Conservation (phyloP, 352 stramenopile species). For the Globisporangium nodosum region DNA sequence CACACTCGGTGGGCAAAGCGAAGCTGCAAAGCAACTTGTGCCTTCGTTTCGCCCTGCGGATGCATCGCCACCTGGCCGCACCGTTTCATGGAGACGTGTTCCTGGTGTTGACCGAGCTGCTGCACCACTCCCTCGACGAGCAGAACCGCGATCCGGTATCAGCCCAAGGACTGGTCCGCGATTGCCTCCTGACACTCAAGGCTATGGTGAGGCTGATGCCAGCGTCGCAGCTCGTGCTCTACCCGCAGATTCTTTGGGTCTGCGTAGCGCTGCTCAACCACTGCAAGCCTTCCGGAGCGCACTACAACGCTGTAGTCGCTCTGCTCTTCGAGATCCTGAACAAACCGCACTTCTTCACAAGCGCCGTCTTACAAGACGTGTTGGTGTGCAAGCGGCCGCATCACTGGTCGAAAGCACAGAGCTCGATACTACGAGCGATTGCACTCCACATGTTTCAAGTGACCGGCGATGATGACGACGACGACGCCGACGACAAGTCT, state of each 20-base stretch:
- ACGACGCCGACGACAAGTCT: constrained; percentile 2
- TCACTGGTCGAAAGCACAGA: constrained; percentile 35
- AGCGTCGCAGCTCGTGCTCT: constrained; percentile 46
- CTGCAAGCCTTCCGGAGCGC: constrained; percentile 13
- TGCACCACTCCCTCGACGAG: constrained; percentile 42
- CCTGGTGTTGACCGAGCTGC: constrained; percentile 43
- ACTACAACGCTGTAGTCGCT: constrained; percentile 27
- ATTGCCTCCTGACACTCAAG: constrained; percentile 38
- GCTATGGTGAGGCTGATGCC: constrained; percentile 47
- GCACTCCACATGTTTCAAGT: constrained; percentile 25
- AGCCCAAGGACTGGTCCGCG: constrained; percentile 25
- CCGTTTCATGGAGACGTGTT: constrained; percentile 61
- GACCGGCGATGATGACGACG: not conserved
- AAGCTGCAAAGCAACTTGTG: constrained; percentile 20
- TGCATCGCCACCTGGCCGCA: constrained; percentile 38
- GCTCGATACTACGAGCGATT: constrained; percentile 44
- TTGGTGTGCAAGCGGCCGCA: constrained; percentile 38
- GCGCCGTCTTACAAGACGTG: constrained; percentile 35
- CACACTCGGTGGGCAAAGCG: not conserved
- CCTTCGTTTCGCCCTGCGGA: constrained; percentile 47
- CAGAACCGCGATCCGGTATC: constrained; percentile 14
- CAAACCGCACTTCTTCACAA: constrained; percentile 42
- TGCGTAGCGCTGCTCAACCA: constrained; percentile 66
- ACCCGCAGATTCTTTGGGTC: constrained; percentile 73
- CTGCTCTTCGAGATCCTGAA: constrained; percentile 37